Conservation (phyloP, 1,284 basidiomycete genomes). For the Boletus hoseneyae region DNA sequence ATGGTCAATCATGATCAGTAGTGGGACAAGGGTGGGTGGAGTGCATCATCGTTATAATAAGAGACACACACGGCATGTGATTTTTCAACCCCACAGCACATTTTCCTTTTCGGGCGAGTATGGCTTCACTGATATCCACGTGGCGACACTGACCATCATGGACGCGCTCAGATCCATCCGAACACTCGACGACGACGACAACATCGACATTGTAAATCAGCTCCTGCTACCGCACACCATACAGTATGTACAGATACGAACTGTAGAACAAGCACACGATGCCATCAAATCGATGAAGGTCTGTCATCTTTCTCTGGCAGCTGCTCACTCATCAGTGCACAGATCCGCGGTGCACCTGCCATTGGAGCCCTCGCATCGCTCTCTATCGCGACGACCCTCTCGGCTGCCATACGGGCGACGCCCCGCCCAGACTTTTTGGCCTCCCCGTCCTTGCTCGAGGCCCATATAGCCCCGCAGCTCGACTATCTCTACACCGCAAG, state of each 20-base stretch:
- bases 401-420: constrained; percentile 41
- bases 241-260: constrained; percentile 67
- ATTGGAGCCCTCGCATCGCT: constrained; percentile 88
- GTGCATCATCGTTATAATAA: constrained; percentile 1
- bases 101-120: constrained; percentile 24
- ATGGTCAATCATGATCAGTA: constrained; percentile 73
- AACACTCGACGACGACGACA: constrained; percentile 52
- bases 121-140: constrained; percentile 10
- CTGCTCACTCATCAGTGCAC: neutral
- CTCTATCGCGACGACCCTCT: constrained; percentile 64
- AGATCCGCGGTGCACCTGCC: constrained; percentile 93
- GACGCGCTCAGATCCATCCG: constrained; percentile 58
- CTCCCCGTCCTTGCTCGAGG: constrained; percentile 46
- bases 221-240: constrained; percentile 79
- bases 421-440: constrained; percentile 49
- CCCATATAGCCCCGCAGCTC: constrained; percentile 55
- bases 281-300: constrained; percentile 94
- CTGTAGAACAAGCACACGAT: constrained; percentile 79
- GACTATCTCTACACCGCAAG: constrained; percentile 79
- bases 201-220: constrained; percentile 84
- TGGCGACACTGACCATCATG: constrained; percentile 18
- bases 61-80: constrained; percentile 36
- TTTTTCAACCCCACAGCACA: constrained; percentile 10
- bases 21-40: constrained; percentile 10
- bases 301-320: constrained; percentile 2